Conservation (phyloP, 164 flowering plant species). For the Paratinospora sagittata region DNA sequence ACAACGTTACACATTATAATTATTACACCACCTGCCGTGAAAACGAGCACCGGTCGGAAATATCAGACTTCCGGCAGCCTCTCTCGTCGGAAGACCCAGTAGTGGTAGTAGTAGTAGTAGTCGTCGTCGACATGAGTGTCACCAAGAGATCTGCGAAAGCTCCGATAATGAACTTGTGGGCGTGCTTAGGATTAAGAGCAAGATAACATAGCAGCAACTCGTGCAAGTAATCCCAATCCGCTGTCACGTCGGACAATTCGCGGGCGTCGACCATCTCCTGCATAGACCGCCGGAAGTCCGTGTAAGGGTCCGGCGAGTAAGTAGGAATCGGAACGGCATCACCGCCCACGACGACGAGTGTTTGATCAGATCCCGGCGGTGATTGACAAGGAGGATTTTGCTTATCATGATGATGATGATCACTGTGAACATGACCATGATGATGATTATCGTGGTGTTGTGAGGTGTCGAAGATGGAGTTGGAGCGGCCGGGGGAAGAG, state of each 20-base stretch:
- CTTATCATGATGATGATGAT: not conserved
- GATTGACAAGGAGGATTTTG: not conserved
- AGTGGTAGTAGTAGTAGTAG: no score
- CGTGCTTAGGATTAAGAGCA: slow-evolving; percentile 42
- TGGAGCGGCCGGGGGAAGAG: slow-evolving; percentile 79
- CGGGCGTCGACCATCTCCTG: slow-evolving; percentile 87
- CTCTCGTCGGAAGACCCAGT: not conserved
- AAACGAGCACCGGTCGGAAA: slow-evolving; percentile 3
- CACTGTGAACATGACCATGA: no score
- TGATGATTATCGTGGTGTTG: not conserved
- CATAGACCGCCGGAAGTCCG: slow-evolving; percentile 84
- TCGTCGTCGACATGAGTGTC: slow-evolving; percentile 17
- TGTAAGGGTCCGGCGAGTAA: slow-evolving; percentile 48
- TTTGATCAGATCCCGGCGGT: slow-evolving; percentile 11
- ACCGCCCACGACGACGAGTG: not conserved
- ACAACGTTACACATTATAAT: slow-evolving; percentile 12
- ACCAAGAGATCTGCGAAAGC: slow-evolving; percentile 64
- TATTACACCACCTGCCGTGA: slow-evolving; percentile 4
- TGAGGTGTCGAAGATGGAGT: slow-evolving; percentile 51
- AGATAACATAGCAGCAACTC: slow-evolving; percentile 64
- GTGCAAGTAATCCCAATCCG: slow-evolving; percentile 52
- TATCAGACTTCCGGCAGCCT: slow-evolving; percentile 6
- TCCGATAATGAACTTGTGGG: slow-evolving; percentile 59
- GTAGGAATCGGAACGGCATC: slow-evolving; percentile 50
- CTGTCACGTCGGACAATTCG: slow-evolving; percentile 20